phyloP scores from a whole-genome alignment of 2,329 filamentous ascomycete genomes.

The Chrysoporthe deuterocubensis region DNA sequence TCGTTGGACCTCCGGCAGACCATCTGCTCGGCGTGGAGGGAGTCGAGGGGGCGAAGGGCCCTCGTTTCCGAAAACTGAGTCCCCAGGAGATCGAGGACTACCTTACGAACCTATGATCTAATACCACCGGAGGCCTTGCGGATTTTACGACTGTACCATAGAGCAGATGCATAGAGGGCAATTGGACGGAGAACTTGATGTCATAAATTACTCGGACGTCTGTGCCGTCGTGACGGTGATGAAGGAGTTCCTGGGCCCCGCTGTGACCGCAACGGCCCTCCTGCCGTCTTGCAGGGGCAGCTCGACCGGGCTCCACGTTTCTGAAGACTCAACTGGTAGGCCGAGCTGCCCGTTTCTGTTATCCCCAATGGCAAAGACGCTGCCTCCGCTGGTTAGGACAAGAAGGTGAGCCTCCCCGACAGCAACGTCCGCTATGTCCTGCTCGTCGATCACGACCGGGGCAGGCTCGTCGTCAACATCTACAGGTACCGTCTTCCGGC shows the following conservation, averaged over 20 bases:
- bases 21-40: conserved; percentile 91
- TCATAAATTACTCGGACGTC: conserved; percentile 24
- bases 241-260: conserved; percentile 56
- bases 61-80: conserved; percentile 90
- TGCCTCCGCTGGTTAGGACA: conserved; percentile 52
- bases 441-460: conserved; percentile 51
- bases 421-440: conserved; percentile 60
- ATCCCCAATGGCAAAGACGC: conserved; percentile 59
- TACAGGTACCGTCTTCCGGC: conserved; percentile 39
- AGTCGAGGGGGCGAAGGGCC: conserved; percentile 81
- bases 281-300: conserved; percentile 36
- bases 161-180: conserved; percentile 39
- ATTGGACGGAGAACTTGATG: conserved; percentile 29
- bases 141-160: conserved; percentile 44
- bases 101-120: conserved; percentile 87
- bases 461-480: conserved; percentile 41
- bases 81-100: conserved; percentile 99
- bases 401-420: conserved; percentile 64
- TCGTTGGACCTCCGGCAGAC: conserved; percentile 92
- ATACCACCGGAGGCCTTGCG: conserved; percentile 32
- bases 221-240: conserved; percentile 41
- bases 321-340: conserved; percentile 35
- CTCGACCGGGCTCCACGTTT: conserved; percentile 43
- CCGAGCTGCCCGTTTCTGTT: conserved; percentile 66
- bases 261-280: conserved; percentile 47